Conservation (phyloP, 176 grass and related monocot genomes). For the Cocos nucifera region DNA sequence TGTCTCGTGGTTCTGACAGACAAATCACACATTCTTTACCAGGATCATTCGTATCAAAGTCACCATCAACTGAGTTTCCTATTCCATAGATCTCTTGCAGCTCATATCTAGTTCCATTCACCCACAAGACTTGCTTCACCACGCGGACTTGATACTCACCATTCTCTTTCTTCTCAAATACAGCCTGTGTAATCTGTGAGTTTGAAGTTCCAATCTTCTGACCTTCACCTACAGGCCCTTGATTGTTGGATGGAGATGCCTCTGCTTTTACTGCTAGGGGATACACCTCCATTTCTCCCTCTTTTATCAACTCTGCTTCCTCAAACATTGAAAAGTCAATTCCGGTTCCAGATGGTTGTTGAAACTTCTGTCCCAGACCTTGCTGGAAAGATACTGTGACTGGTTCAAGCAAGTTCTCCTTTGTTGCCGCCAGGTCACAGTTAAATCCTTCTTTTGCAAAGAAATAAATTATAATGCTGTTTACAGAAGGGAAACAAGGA, state of each 20-base stretch:
- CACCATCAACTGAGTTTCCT: slow-evolving; percentile 79
- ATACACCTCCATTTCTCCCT: slow-evolving; percentile 51
- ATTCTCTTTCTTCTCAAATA: slow-evolving; percentile 93
- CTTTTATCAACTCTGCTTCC: slow-evolving; percentile 58
- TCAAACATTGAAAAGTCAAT: slow-evolving; percentile 70
- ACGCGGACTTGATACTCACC: slow-evolving; percentile 60
- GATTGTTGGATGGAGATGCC: slow-evolving; percentile 40
- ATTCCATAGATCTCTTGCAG: slow-evolving; percentile 98
- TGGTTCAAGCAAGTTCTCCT: slow-evolving; percentile 58
- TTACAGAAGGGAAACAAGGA: slow-evolving; percentile 27
- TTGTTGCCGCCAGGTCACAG: slow-evolving; percentile 55
- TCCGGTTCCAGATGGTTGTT: slow-evolving; percentile 83
- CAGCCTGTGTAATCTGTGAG: slow-evolving; percentile 87
- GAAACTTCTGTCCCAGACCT: slow-evolving; percentile 93
- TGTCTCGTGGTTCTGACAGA: slow-evolving; percentile 90
- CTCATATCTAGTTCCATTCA: slow-evolving; percentile 72
- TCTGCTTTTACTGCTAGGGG: slow-evolving; percentile 95
- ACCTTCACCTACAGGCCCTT: slow-evolving; percentile 36
- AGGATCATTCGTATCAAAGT: slow-evolving; percentile 75
- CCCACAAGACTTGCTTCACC: slow-evolving; percentile 91
- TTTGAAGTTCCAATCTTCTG: slow-evolving; percentile 45
- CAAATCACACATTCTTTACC: slow-evolving; percentile 99
- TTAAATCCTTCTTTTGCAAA: slow-evolving; percentile 81
- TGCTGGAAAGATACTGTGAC: slow-evolving; percentile 72
- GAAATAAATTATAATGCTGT: slow-evolving; percentile 89